phyloP scores from a whole-genome alignment of 2,329 filamentous ascomycete genomes.

The Ophiostoma populinum region DNA sequence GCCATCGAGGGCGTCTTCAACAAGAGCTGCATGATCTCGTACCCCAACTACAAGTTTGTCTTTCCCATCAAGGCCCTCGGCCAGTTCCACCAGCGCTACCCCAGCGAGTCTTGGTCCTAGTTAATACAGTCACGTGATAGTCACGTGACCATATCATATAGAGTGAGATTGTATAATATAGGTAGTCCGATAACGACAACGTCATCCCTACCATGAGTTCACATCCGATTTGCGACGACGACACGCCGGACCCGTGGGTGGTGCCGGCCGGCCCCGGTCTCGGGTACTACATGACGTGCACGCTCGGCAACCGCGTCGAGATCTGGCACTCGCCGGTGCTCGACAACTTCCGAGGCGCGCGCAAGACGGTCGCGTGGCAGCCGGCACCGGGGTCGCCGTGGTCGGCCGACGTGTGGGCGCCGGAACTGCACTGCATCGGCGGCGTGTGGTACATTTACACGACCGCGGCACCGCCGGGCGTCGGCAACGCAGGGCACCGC shows the following conservation, averaged over 20 bases:
- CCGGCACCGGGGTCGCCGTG: not conserved
- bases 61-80: constrained; percentile 90
- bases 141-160: not conserved
- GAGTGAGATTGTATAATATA: no score
- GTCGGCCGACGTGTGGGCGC: not conserved
- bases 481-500: constrained; percentile 1
- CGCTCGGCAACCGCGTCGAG: constrained; percentile 3
- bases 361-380: constrained; percentile 1
- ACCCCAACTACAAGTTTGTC: constrained; percentile 96
- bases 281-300: not conserved
- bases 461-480: not conserved
- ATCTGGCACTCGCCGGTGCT: not conserved
- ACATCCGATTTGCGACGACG: not conserved
- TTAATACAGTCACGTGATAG: no score
- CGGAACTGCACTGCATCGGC: not conserved
- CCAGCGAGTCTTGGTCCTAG: no score
- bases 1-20: constrained; percentile 97
- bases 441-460: not conserved
- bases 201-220: not conserved
- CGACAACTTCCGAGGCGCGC: not conserved
- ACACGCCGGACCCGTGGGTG: not conserved
- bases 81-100: constrained; percentile 63
- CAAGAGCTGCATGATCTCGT: constrained; percentile 97
- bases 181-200: no score
- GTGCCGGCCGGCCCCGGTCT: not conserved